Evolutionary conservation across 1,284 basidiomycete species (phyloP).

Genomic region (Malassezia psittaci): DNA sequence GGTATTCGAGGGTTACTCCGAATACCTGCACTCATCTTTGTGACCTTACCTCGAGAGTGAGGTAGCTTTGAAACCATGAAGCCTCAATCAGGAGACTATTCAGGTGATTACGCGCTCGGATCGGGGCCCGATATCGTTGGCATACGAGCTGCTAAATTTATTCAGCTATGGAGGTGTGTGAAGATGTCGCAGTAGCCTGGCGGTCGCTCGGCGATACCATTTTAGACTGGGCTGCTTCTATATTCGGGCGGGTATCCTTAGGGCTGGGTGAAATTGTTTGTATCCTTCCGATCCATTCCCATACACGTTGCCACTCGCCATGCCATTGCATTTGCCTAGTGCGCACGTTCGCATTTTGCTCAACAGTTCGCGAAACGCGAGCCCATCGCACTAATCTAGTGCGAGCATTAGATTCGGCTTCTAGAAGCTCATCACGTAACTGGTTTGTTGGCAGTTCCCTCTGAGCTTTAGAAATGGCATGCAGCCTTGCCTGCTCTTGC

Average conservation of each 20-base stretch:
- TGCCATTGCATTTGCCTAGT: slow-evolving; percentile 74
- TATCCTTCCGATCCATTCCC: slow-evolving; percentile 51
- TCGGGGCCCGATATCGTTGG: too few relatives aligned
- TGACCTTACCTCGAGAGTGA: too few relatives aligned
- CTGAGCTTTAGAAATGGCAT: background rate
- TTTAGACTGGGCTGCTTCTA: background rate
- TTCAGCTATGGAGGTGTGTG: too few relatives aligned
- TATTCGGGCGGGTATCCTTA: background rate
- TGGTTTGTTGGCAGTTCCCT: slow-evolving; percentile 52
- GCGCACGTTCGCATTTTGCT: slow-evolving; percentile 86
- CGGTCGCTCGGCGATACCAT: too few relatives aligned
- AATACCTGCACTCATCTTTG: too few relatives aligned
- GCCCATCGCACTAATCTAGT: slow-evolving; percentile 68
- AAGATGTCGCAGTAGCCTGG: too few relatives aligned
- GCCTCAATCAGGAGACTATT: too few relatives aligned
- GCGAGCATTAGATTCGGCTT: slow-evolving; percentile 65
- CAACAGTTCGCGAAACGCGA: slow-evolving; percentile 73
- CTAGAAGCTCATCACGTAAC: slow-evolving; percentile 77
- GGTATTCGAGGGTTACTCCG: too few relatives aligned
- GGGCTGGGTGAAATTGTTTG: background rate
- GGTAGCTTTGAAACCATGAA: too few relatives aligned
- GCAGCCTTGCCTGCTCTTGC: slow-evolving; percentile 24
- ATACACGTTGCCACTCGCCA: slow-evolving; percentile 58
- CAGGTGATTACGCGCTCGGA: too few relatives aligned
- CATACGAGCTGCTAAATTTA: too few relatives aligned